These are phyloP conservation scores for Marasmius oreades DNA, from an alignment of 1,284 basidiomycete genomes.

Conservation along the genomic window DNA sequence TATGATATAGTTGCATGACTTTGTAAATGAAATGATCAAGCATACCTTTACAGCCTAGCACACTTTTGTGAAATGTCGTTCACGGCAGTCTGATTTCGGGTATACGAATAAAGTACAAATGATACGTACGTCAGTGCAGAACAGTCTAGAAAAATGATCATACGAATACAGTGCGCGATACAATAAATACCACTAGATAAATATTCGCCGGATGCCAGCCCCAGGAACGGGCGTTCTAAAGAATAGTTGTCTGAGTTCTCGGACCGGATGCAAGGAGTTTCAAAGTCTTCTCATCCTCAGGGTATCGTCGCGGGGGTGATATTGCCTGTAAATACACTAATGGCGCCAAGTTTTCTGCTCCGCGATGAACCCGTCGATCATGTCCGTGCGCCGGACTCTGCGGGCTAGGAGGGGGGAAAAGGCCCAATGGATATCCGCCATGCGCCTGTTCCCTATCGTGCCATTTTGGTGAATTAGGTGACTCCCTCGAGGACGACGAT, in stretches of 20 bases:
- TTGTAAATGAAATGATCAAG: no score
- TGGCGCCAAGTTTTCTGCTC: conserved; percentile 42
- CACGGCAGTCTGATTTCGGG: neutral
- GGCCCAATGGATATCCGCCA: neutral
- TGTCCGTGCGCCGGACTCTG: conserved; percentile 26
- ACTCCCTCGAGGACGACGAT: conserved; percentile 20
- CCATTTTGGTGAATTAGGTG: neutral
- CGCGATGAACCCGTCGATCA: conserved; percentile 25
- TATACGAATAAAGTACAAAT: neutral
- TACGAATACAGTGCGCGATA: neutral
- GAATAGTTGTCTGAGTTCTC: neutral
- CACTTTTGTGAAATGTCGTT: no score
- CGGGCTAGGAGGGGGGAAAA: neutral
- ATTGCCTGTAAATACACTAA: conserved; percentile 49
- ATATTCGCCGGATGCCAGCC: neutral
- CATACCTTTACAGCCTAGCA: no score
- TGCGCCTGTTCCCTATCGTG: neutral
- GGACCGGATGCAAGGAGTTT: conserved; percentile 36
- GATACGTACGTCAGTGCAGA: neutral
- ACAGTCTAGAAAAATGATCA: neutral
- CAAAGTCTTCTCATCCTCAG: conserved; percentile 53
- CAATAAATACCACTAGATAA: neutral
- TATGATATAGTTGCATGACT: no score
- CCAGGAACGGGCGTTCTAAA: neutral
- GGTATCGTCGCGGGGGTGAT: conserved; percentile 44